These are phyloP conservation scores for Theobroma cacao DNA, from an alignment of 345 rosid genomes.

Conservation along the genomic window DNA sequence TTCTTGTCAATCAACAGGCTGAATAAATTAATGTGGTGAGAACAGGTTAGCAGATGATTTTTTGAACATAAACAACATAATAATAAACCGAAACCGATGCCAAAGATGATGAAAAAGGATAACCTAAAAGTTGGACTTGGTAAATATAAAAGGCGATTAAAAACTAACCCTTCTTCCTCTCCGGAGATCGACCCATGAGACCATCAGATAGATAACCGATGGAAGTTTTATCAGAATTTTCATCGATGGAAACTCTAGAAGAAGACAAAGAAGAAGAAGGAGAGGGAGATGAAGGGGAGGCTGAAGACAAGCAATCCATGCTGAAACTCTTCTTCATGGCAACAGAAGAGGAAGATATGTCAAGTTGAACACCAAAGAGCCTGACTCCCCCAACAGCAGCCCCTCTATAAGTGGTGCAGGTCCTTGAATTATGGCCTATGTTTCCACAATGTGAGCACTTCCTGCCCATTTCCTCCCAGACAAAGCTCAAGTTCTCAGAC, in stretches of 20 bases:
- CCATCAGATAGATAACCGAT: constrained; percentile 45
- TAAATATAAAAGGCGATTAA: not conserved
- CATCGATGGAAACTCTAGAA: constrained; percentile 31
- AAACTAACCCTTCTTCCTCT: constrained; percentile 47
- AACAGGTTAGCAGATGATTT: not conserved
- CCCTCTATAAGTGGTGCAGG: constrained; percentile 36
- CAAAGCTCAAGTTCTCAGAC: constrained; percentile 17
- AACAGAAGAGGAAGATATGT: constrained; percentile 22
- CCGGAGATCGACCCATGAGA: constrained; percentile 29
- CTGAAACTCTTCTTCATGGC: constrained; percentile 52
- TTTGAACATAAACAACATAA: not conserved
- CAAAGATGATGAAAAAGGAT: not conserved
- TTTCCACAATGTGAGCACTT: constrained; percentile 71
- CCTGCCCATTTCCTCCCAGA: constrained; percentile 55
- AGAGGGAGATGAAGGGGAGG: constrained; percentile 19
- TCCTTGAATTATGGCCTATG: constrained; percentile 66
- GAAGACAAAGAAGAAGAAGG: constrained; percentile 31
- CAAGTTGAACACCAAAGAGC: constrained; percentile 64
- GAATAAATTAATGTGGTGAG: not conserved
- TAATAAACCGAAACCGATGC: not conserved
- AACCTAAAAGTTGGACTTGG: too few species aligned
- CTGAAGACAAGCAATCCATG: constrained; percentile 44
- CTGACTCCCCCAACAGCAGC: constrained; percentile 29
- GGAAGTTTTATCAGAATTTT: constrained; percentile 28
- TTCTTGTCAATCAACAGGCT: not conserved